Evolutionary conservation across 2,329 filamentous ascomycete species (phyloP).

Genomic region (Xylariaceae sp.): DNA sequence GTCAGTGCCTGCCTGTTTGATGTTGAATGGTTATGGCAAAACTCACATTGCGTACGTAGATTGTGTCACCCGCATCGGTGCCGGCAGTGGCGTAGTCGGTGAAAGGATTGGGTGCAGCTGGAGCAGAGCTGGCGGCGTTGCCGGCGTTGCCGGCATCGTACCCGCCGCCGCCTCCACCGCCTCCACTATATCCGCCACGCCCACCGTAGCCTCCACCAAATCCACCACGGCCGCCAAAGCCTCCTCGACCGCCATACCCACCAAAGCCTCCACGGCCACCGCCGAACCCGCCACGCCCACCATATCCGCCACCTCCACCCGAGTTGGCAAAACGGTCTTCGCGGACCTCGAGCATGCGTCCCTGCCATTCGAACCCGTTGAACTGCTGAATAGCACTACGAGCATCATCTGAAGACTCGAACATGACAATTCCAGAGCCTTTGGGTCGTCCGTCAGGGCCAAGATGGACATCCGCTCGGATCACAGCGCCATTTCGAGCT

Average conservation of each 20-base stretch:
- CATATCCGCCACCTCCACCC: conserved; percentile 56
- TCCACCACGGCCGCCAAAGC: conserved; percentile 40
- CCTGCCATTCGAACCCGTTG: conserved; percentile 99
- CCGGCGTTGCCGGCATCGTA: conserved; percentile 5
- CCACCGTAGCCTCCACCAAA: conserved; percentile 39
- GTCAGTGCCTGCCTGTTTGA: conserved; percentile 18
- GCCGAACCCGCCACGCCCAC: conserved; percentile 44
- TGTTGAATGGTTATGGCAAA: conserved; percentile 8
- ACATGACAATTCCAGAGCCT: conserved; percentile 94
- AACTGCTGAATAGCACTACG: conserved; percentile 95
- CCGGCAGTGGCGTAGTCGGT: conserved; percentile 88
- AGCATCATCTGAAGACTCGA: conserved; percentile 90
- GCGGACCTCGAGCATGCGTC: conserved; percentile 85
- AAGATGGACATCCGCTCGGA: conserved; percentile 91
- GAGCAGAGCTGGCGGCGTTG: conserved; percentile 31
- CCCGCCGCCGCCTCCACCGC: conserved; percentile 11
- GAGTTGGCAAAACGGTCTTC: conserved; percentile 85
- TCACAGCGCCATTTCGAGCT: conserved; percentile 70
- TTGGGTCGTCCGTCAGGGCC: conserved; percentile 91
- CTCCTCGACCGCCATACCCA: conserved; percentile 43
- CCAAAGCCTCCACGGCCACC: conserved; percentile 48
- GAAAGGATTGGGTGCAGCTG: conserved; percentile 77
- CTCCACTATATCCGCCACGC: conserved; percentile 40
- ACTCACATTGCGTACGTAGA: conserved; percentile 96
- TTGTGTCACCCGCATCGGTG: conserved; percentile 75